Base-by-base conservation (phyloP, 2,329 filamentous ascomycete species). In the Hypoxylon sp. region DNA sequence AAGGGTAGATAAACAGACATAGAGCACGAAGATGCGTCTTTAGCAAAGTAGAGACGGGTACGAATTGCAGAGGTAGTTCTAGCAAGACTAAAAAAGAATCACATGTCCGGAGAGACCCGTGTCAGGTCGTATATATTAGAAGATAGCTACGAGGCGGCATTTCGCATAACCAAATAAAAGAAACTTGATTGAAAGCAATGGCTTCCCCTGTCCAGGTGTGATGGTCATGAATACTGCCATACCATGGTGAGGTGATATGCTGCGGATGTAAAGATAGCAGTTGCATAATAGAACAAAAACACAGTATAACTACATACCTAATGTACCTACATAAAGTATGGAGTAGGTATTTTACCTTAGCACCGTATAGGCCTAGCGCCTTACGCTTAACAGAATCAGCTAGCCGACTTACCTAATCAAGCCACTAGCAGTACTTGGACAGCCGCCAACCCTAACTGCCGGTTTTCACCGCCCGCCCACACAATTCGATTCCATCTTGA, bases 381-480 rank as follows among this genome's bases (percentile, higher is more conserved):
- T 41, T 19, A 26, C 30, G 30, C 30, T 34, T 13, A 3, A 34
- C 30, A 8, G 13, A 34, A 34, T 4, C 13, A 37, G 32, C 3
- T n/a, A 6, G 37, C 28, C 47, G 4, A 13, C 34, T 50, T 58
- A 58, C 22, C n/a, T 58, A 58, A 58, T 51, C 17, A 46, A 28
- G n/a, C 41, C 34, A 26, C 54, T 49, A 13, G 22, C 54, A 34
- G 6, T 37, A 41, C 26, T 65, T 48, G 49, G 22, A 59, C 41
- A 32, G 52, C 43, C 54, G 51, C 48, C 55, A 65, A 73, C 80
- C 80, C 80, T 81, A 83, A 81, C 76, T 83, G 81, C 81, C 81
- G 22, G 4, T 6, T 4, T 34, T 75, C 72, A 83, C 80, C 81
- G 81, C 80, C 75, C 71, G 59, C 71, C 61, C 75, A 72, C 74